A percentile compares a stretch with the other conserved stretches of the same genome.
Evolutionary conservation across 2,329 filamentous ascomycete genomes (phyloP).

Genomic region (Albifimbria verrucaria): DNA sequence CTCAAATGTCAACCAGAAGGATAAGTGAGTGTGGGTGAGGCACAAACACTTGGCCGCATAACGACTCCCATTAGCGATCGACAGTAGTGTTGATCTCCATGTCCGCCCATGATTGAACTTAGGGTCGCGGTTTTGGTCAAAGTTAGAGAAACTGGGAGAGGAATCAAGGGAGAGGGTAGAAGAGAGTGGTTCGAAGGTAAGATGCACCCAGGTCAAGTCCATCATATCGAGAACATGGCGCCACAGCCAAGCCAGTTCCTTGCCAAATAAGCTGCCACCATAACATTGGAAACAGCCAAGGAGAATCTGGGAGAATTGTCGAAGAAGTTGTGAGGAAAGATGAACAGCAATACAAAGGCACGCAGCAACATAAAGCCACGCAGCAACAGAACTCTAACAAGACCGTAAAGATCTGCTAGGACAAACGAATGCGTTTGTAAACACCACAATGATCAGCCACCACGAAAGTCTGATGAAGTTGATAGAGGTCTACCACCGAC

Average conservation of each 20-base stretch:
- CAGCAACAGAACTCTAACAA: not conserved
- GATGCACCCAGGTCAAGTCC: not conserved
- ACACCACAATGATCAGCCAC: not conserved
- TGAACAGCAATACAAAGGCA: not conserved
- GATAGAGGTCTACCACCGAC: not conserved
- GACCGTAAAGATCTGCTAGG: not conserved
- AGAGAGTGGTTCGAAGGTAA: not conserved
- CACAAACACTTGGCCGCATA: not conserved
- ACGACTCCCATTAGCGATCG: too few species aligned
- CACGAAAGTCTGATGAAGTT: not conserved
- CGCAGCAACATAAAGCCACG: not conserved
- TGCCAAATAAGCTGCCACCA: not conserved
- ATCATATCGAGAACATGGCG: not conserved
- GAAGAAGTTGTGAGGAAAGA: not conserved
- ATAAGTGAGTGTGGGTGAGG: not conserved
- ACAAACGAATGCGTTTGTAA: not conserved
- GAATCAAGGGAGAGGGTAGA: not conserved
- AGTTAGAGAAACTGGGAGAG: not conserved
- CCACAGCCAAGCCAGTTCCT: not conserved
- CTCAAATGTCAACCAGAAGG: not conserved
- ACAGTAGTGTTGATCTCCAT: not conserved
- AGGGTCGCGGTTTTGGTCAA: not conserved
- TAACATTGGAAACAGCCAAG: not conserved
- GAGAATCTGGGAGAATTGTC: not conserved
- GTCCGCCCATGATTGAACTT: not conserved